phyloP scores from a whole-genome alignment of 108 stramenopile species.

The Cyclotella kingstonii region DNA sequence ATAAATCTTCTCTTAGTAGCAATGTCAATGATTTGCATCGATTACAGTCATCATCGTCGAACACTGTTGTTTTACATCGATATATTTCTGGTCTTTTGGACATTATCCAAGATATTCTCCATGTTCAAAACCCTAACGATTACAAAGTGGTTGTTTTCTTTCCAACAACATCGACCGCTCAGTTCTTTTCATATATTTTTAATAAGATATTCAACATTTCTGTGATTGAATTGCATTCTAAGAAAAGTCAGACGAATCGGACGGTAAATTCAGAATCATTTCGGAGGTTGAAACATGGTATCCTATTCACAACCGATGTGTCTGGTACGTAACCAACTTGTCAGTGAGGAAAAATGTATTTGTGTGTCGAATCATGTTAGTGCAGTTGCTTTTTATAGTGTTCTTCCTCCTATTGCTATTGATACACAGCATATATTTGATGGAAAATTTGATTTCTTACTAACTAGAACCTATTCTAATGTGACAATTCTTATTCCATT shows the following conservation, averaged over 20 bases:
- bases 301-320: slow-evolving; percentile 80
- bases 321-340: slow-evolving; percentile 20
- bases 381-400: too few species aligned
- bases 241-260: slow-evolving; percentile 67
- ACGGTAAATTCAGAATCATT: slow-evolving; percentile 56
- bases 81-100: slow-evolving; percentile 43
- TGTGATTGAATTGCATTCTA: slow-evolving; percentile 80
- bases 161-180: slow-evolving; percentile 65
- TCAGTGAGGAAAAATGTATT: too few species aligned
- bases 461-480: not conserved
- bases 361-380: too few species aligned
- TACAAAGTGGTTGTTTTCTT: slow-evolving; percentile 83
- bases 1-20: slow-evolving; percentile 48
- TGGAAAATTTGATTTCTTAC: too few species aligned
- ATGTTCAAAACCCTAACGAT: slow-evolving; percentile 76
- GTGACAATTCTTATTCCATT: not conserved
- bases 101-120: slow-evolving; percentile 38
- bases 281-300: slow-evolving; percentile 41
- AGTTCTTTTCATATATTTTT: slow-evolving; percentile 73
- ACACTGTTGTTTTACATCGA: slow-evolving; percentile 1
- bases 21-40: slow-evolving; percentile 11
- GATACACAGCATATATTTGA: too few species aligned
- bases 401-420: too few species aligned
- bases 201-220: slow-evolving; percentile 47
- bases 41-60: not conserved